phyloP scores from a whole-genome alignment of 2,329 filamentous ascomycete genomes.

The Sarocladiaceae sp. region DNA sequence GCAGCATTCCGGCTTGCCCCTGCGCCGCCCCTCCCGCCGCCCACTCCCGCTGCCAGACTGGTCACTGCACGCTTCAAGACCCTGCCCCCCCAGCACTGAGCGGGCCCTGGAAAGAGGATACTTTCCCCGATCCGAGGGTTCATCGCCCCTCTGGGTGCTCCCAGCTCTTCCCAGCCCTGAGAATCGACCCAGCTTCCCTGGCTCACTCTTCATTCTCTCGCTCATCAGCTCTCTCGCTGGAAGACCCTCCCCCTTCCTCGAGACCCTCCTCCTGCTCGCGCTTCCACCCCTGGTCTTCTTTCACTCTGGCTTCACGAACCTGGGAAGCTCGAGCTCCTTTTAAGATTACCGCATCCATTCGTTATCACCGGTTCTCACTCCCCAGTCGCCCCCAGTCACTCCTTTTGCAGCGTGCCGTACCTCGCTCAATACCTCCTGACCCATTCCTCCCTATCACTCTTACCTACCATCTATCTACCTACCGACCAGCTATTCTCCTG shows the following conservation, averaged over 20 bases:
- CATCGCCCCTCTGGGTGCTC: background rate
- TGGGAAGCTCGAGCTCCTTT: constrained; percentile 9
- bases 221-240: background rate
- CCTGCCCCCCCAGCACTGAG: background rate
- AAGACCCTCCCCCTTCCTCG: background rate
- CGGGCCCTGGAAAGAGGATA: constrained; percentile 5
- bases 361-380: constrained; percentile 7
- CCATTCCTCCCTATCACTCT: background rate
- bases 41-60: constrained; percentile 6
- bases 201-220: background rate
- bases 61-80: background rate
- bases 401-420: constrained; percentile 1
- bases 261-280: background rate
- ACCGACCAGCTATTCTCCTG: constrained; percentile 1
- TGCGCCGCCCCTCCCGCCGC: constrained; percentile 9
- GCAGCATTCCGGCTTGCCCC: constrained; percentile 7
- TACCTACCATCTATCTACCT: background rate
- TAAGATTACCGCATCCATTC: constrained; percentile 8
- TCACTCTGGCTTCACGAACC: constrained; percentile 1
- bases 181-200: background rate
- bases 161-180: background rate
- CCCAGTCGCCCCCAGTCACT: constrained; percentile 2
- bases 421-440: background rate
- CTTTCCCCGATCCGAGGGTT: constrained; percentile 9
- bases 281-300: background rate